Evolutionary conservation across 768 basidiomycete genomes (phyloP).

Genomic region (Chlorophyllum brunneum): DNA sequence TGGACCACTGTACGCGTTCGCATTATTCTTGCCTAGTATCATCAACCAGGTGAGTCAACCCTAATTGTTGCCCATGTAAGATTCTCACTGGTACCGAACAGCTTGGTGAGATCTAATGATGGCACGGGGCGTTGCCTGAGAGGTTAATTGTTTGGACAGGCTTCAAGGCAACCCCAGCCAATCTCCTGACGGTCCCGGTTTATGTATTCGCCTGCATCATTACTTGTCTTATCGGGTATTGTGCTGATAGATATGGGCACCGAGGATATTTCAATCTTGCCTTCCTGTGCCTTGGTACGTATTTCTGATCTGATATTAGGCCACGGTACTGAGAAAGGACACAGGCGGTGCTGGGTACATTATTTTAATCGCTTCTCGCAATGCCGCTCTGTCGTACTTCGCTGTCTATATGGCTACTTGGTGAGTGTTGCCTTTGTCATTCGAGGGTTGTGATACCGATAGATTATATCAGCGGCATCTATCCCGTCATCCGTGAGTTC

Average conservation of each 20-base stretch:
- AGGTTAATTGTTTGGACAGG: conserved; percentile 29
- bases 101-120: conserved; percentile 7
- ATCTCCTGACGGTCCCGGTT: conserved; percentile 75
- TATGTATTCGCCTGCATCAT: conserved; percentile 65
- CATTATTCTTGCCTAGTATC: conserved; percentile 76
- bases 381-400: conserved; percentile 63
- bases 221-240: conserved; percentile 61
- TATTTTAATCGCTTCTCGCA: conserved; percentile 61
- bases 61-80: background rate
- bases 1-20: conserved; percentile 73
- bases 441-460: background rate
- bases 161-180: conserved; percentile 66
- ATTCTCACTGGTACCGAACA: background rate
- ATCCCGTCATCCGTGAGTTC: conserved; percentile 63
- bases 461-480: conserved; percentile 54
- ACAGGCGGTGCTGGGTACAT: conserved; percentile 62
- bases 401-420: conserved; percentile 69
- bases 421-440: conserved; percentile 29
- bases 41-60: conserved; percentile 54
- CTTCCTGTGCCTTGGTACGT: conserved; percentile 33
- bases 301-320: conserved; percentile 18
- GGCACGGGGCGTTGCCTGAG: background rate
- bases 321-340: conserved; percentile 6
- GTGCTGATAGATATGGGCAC: conserved; percentile 56
- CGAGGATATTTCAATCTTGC: conserved; percentile 66